phyloP scores from a whole-genome alignment of 192 early-diverging fungal genomes.

The Podila clonocystis region DNA sequence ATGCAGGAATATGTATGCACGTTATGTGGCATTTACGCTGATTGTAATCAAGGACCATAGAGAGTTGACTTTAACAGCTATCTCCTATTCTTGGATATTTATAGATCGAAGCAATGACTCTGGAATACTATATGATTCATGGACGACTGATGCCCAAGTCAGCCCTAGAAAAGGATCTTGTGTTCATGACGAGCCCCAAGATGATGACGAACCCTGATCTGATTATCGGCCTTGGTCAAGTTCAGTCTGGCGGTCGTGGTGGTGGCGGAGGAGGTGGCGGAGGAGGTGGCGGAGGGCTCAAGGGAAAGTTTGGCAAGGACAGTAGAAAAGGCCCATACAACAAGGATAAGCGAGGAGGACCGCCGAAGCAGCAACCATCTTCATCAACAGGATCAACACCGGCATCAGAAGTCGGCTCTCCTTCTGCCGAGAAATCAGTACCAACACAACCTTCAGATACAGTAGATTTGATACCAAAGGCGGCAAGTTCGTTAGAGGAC shows the following conservation, averaged over 20 bases:
- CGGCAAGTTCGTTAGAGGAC: background rate
- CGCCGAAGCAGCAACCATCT: background rate
- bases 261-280: background rate
- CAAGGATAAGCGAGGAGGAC: slow-evolving; percentile 12
- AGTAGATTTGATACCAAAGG: background rate
- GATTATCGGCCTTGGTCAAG: slow-evolving; percentile 33
- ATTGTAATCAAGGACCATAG: background rate
- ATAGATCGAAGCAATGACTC: slow-evolving; percentile 49
- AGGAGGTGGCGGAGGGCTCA: background rate
- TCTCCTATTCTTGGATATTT: background rate
- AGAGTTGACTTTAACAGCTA: background rate
- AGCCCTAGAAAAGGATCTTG: slow-evolving; percentile 30
- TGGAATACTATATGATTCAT: slow-evolving; percentile 44
- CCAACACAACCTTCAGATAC: background rate
- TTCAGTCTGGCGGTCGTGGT: slow-evolving; percentile 8
- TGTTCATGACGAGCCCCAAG: slow-evolving; percentile 23
- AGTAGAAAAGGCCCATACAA: slow-evolving; percentile 20
- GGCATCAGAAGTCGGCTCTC: background rate
- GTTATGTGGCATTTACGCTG: background rate
- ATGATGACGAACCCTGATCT: slow-evolving; percentile 27
- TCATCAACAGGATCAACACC: background rate
- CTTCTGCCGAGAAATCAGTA: background rate
- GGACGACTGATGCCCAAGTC: slow-evolving; percentile 40
- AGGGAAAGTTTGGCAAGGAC: slow-evolving; percentile 15
- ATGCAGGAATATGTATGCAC: slow-evolving; percentile 50